Percentiles rank a stretch among this genome's conserved stretches.
Evolutionary conservation across 768 basidiomycete species (phyloP).

Genomic region (Boletales sp.): DNA sequence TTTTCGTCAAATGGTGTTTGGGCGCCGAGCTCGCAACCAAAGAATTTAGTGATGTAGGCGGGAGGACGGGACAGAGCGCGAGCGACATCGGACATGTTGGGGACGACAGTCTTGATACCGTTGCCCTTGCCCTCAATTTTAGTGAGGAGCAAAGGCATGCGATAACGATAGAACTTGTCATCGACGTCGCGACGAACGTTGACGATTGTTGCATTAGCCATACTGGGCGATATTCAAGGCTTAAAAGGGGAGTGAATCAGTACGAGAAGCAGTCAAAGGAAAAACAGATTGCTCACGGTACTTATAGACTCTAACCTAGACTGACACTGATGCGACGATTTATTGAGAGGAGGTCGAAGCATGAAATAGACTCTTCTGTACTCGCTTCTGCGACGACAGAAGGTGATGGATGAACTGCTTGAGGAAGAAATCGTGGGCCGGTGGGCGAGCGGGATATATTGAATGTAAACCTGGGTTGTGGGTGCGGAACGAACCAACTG

Average conservation of each 20-base stretch:
- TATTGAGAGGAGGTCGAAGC: conserved; percentile 85
- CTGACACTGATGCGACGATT: conserved; percentile 60
- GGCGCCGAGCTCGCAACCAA: conserved; percentile 97
- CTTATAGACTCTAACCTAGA: conserved; percentile 49
- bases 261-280: neutral
- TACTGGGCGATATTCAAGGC: conserved; percentile 72
- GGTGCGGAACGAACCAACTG: neutral
- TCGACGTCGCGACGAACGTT: conserved; percentile 96
- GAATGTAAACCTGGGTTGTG: conserved; percentile 1
- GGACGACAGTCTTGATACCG: conserved; percentile 98
- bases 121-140: conserved; percentile 99
- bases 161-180: conserved; percentile 96
- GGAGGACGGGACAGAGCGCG: conserved; percentile 93
- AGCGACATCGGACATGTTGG: conserved; percentile 98
- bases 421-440: conserved; percentile 29
- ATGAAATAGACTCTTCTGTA: conserved; percentile 56
- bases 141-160: conserved; percentile 91
- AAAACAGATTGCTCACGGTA: conserved; percentile 39
- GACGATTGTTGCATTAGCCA: conserved; percentile 78
- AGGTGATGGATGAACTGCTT: conserved; percentile 18
- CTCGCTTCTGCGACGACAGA: conserved; percentile 31
- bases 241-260: conserved; percentile 21
- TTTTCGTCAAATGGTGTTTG: conserved; percentile 96
- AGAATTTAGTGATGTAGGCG: conserved; percentile 97
- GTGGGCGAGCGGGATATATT: neutral